Percentiles rank a stretch among this genome's conserved stretches.
phyloP scores from a whole-genome alignment of 2,329 filamentous ascomycete genomes.

The Phaeomoniella chlamydospora region DNA sequence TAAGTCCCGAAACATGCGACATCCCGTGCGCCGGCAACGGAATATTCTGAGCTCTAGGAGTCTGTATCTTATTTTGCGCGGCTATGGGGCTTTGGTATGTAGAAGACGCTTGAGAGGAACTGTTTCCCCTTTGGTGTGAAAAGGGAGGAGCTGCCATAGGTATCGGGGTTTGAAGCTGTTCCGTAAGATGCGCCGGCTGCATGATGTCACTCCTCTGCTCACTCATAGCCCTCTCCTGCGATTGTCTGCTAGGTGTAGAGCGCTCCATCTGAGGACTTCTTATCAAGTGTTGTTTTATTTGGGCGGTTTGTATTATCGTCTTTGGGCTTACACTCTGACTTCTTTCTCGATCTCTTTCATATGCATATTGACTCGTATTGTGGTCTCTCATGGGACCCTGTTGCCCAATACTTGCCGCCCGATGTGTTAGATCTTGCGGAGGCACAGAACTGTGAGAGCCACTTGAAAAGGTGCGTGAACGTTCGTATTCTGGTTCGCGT shows the following conservation, averaged over 20 bases:
- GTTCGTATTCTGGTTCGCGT: constrained; percentile 11
- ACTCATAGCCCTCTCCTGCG: neutral
- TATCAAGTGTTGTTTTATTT: constrained; percentile 6
- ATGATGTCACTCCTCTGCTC: neutral
- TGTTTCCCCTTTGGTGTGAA: neutral
- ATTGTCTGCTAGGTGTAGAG: neutral
- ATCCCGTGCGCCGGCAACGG: neutral
- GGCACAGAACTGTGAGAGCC: constrained; percentile 5
- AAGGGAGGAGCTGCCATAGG: constrained; percentile 1
- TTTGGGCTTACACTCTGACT: constrained; percentile 14
- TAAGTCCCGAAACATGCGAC: constrained; percentile 3
- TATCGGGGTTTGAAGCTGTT: neutral
- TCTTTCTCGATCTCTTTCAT: constrained; percentile 10
- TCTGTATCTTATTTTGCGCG: neutral
- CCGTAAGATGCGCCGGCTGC: neutral
- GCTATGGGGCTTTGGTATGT: constrained; percentile 1
- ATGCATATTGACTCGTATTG: constrained; percentile 8
- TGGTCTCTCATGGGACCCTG: constrained; percentile 4
- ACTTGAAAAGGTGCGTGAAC: constrained; percentile 7
- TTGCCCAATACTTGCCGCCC: neutral
- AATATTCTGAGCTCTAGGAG: neutral
- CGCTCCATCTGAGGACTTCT: neutral
- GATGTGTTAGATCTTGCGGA: neutral
- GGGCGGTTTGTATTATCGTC: constrained; percentile 6
- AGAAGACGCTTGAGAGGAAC: constrained; percentile 1